Evolutionary conservation across 2,329 filamentous ascomycete genomes (phyloP).

Genomic region (Colletotrichum caudatum): DNA sequence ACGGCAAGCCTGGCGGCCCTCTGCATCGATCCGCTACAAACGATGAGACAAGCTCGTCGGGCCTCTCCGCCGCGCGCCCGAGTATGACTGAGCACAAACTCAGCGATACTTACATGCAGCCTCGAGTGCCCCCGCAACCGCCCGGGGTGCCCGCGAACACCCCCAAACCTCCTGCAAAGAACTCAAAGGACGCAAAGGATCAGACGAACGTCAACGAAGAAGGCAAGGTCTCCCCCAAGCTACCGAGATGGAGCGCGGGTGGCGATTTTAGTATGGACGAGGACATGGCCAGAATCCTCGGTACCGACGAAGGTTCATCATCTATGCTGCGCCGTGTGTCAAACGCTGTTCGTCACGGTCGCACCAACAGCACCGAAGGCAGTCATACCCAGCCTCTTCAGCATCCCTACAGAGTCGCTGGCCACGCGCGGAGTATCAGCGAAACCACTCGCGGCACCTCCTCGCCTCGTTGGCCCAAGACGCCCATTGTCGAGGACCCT

Average conservation of each 20-base stretch:
- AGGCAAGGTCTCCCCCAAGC: conserved; percentile 71
- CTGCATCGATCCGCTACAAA: conserved; percentile 44
- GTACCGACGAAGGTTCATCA: conserved; percentile 79
- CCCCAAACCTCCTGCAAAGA: conserved; percentile 57
- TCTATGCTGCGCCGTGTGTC: conserved; percentile 90
- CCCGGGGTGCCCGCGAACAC: conserved; percentile 54
- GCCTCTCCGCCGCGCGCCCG: conserved; percentile 45
- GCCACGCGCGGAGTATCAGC: conserved; percentile 73
- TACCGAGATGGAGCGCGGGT: conserved; percentile 81
- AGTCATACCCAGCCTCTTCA: conserved; percentile 50
- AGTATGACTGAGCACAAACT: conserved; percentile 55
- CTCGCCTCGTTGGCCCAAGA: conserved; percentile 78
- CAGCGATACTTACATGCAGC: conserved; percentile 69
- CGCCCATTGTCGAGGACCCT: conserved; percentile 66
- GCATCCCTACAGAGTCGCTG: conserved; percentile 45
- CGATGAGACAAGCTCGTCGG: conserved; percentile 44
- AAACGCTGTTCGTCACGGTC: conserved; percentile 92
- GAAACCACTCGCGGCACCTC: conserved; percentile 73
- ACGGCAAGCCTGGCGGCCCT: conserved; percentile 48
- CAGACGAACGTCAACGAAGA: conserved; percentile 57
- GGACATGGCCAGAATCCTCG: conserved; percentile 91
- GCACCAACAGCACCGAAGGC: conserved; percentile 83
- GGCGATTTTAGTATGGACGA: conserved; percentile 95
- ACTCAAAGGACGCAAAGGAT: conserved; percentile 66
- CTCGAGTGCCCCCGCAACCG: conserved; percentile 66